These are phyloP conservation scores for Amphicarpaea edgeworthii DNA, from an alignment of 306 rosid genomes.

Conservation along the genomic window DNA sequence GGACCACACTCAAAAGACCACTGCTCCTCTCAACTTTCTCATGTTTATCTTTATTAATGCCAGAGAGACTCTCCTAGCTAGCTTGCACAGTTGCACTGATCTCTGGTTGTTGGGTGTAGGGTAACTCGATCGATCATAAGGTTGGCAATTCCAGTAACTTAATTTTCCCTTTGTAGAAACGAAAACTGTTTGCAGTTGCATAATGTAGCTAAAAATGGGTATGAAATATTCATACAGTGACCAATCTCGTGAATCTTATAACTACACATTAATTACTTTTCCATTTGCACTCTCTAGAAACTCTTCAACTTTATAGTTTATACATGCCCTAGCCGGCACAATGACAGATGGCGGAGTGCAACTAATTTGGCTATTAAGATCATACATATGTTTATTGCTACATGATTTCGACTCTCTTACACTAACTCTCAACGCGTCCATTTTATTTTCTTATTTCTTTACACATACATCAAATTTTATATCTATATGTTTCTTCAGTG, in stretches of 20 bases:
- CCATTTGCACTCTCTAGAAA: slow-evolving; percentile 34
- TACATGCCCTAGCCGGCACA: slow-evolving; percentile 47
- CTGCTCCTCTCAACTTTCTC: slow-evolving; percentile 52
- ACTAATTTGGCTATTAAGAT: background rate
- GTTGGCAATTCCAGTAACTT: slow-evolving; percentile 30
- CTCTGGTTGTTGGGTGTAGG: slow-evolving; percentile 43
- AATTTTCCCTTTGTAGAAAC: background rate
- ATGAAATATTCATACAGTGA: slow-evolving; percentile 25
- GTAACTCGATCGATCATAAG: slow-evolving; percentile 34
- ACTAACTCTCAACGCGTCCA: slow-evolving; percentile 12
- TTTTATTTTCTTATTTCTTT: slow-evolving; percentile 13
- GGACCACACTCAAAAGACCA: slow-evolving; percentile 42
- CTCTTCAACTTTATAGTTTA: background rate
- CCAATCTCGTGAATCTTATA: slow-evolving; percentile 59
- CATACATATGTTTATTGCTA: slow-evolving; percentile 1
- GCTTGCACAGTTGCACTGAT: no score
- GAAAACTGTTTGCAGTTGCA: background rate
- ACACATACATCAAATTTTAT: background rate
- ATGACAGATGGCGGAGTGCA: background rate
- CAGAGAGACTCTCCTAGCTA: slow-evolving; percentile 3
- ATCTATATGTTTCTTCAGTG: background rate
- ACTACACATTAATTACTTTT: slow-evolving; percentile 43
- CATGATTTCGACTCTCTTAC: background rate
- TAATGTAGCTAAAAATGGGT: slow-evolving; percentile 15
- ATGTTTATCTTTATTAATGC: slow-evolving; percentile 56